Evolutionary conservation across 495 filamentous ascomycete genomes (phyloP).

Genomic region (Hyaloscypha bicolor): DNA sequence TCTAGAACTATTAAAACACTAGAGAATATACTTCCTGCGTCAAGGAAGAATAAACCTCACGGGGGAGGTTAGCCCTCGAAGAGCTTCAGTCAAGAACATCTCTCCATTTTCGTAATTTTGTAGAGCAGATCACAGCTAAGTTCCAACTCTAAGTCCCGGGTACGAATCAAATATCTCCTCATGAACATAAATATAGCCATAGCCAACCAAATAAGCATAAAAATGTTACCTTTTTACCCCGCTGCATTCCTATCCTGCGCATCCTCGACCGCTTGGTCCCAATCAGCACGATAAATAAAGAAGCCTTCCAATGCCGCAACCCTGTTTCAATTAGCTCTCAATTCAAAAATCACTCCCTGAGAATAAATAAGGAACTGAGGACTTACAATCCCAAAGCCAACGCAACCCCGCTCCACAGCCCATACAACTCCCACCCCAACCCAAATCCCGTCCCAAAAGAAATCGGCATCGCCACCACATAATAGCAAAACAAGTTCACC

Average conservation of each 20-base stretch:
- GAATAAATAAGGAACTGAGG: neutral
- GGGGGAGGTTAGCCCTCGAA: too few relatives aligned
- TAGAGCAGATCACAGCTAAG: too few relatives aligned
- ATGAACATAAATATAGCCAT: neutral
- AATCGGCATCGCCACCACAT: constrained; percentile 81
- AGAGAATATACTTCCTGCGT: too few relatives aligned
- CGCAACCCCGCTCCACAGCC: constrained; percentile 83
- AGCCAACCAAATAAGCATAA: neutral
- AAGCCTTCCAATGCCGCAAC: constrained; percentile 66
- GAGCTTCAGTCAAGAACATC: too few relatives aligned
- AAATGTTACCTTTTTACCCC: constrained; percentile 40
- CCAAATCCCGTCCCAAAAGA: constrained; percentile 76
- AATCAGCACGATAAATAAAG: constrained; percentile 68
- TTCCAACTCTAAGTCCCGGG: neutral
- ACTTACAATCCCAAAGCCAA: constrained; percentile 59
- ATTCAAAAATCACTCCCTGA: constrained; percentile 34
- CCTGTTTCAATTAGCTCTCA: constrained; percentile 30
- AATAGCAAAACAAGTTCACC: constrained; percentile 83
- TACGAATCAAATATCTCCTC: neutral
- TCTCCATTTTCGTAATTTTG: too few relatives aligned
- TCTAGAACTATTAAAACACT: too few relatives aligned
- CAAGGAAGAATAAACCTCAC: too few relatives aligned
- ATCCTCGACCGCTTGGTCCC: constrained; percentile 74
- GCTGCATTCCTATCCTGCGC: constrained; percentile 67
- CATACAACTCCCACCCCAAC: constrained; percentile 69